Evolutionary conservation across 78 protist species (phyloP).

Genomic region (Dictyostelium citrinum): DNA sequence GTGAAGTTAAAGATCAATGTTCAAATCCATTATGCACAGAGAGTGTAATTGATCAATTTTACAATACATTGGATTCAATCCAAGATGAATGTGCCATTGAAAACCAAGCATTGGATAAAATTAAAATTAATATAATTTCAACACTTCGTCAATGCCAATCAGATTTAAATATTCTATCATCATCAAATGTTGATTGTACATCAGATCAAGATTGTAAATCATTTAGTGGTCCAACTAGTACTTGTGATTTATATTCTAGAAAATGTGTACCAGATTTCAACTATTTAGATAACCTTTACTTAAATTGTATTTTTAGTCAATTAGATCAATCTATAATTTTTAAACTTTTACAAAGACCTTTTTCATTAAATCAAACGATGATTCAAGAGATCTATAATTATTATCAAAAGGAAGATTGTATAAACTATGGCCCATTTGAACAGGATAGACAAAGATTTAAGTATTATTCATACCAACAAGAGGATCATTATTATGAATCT

Average conservation of each 20-base stretch:
- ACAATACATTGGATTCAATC: not conserved
- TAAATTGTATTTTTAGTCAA: not conserved
- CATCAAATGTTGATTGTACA: not conserved
- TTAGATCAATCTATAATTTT: not conserved
- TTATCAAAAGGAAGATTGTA: not conserved
- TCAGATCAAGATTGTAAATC: not conserved
- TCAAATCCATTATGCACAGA: not conserved
- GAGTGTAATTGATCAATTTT: not conserved
- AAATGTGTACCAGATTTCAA: not conserved
- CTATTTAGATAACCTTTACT: not conserved
- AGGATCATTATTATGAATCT: not conserved
- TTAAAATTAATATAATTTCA: not conserved
- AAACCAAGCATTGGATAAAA: not conserved
- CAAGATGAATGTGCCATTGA: not conserved
- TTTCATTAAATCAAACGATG: not conserved
- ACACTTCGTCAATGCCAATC: not conserved
- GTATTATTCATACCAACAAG: not conserved
- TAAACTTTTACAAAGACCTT: not conserved
- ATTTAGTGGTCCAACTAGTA: not conserved
- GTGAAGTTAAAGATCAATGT: not conserved
- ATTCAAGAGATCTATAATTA: not conserved
- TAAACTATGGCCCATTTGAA: not conserved
- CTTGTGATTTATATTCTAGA: not conserved
- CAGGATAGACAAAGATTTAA: not conserved
- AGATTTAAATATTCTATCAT: not conserved